Evolutionary conservation across 345 rosid genomes (phyloP).

Genomic region (Gossypium thurberi): DNA sequence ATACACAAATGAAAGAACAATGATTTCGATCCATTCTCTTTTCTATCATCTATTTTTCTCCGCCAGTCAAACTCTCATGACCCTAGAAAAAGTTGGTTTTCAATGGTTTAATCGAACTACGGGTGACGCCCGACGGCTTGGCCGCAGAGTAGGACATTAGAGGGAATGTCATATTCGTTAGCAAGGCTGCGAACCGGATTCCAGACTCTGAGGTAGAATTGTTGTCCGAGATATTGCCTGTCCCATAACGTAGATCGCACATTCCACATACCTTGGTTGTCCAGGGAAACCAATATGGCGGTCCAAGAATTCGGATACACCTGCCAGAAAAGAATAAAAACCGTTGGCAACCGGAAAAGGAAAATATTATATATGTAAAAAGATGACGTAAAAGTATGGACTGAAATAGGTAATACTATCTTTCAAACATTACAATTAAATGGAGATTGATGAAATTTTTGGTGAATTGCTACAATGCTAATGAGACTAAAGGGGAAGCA

Average conservation of each 20-base stretch:
- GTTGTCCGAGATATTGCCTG: conserved; percentile 83
- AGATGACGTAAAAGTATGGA: no score
- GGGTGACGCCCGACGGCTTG: conserved; percentile 55
- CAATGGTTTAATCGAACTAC: conserved; percentile 16
- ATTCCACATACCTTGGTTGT: conserved; percentile 98
- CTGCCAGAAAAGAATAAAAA: conserved; percentile 27
- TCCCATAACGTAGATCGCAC: conserved; percentile 85
- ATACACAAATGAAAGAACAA: conserved; percentile 15
- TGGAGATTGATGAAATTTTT: no score
- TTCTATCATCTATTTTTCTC: neutral
- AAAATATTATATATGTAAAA: no score
- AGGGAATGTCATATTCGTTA: conserved; percentile 72
- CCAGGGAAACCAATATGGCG: conserved; percentile 60
- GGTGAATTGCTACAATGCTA: neutral
- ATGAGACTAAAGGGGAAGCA: neutral
- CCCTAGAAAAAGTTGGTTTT: conserved; percentile 14
- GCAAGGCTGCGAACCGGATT: conserved; percentile 45
- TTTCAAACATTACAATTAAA: neutral
- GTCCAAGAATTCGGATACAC: conserved; percentile 91
- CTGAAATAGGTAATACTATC: neutral
- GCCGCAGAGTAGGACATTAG: conserved; percentile 73
- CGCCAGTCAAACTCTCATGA: conserved; percentile 43
- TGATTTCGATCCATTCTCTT: neutral
- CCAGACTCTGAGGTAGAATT: conserved; percentile 80
- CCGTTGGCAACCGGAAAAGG: no score